Percentiles rank a stretch among this genome's conserved stretches.
These are phyloP conservation scores for Cicer chorassanicum DNA, from an alignment of 306 rosid species.

Conservation along the genomic window DNA sequence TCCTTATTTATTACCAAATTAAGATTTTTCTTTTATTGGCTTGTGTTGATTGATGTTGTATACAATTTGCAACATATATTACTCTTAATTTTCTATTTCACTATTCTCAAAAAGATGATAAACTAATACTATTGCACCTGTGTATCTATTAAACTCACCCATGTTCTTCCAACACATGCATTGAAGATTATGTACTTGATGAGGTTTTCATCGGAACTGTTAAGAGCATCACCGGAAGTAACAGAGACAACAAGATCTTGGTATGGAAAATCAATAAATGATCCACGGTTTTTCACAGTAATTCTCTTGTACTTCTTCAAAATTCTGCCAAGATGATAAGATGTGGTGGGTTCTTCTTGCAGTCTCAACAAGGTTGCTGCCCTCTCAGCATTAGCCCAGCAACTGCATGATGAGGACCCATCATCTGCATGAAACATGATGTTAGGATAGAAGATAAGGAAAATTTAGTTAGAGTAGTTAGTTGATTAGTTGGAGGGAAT, in stretches of 20 bases:
- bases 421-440: constrained; percentile 64
- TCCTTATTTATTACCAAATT: constrained; percentile 12
- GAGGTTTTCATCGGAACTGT: constrained; percentile 67
- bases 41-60: constrained; percentile 31
- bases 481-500: neutral
- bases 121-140: constrained; percentile 11
- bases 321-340: constrained; percentile 59
- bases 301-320: constrained; percentile 61
- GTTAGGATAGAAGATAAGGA: neutral
- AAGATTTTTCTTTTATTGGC: neutral
- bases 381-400: constrained; percentile 87
- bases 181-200: constrained; percentile 63
- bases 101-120: constrained; percentile 25
- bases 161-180: constrained; percentile 63
- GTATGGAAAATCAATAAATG: constrained; percentile 58
- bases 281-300: constrained; percentile 67
- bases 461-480: constrained; percentile 2
- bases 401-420: constrained; percentile 78
- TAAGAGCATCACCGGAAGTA: constrained; percentile 57
- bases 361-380: constrained; percentile 80
- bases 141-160: constrained; percentile 66
- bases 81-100: constrained; percentile 18
- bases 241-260: constrained; percentile 67
- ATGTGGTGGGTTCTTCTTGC: constrained; percentile 55
- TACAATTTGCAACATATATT: constrained; percentile 6